Evolutionary conservation across 2,329 filamentous ascomycete genomes (phyloP).

Genomic region (Paramyrothecium roridum): DNA sequence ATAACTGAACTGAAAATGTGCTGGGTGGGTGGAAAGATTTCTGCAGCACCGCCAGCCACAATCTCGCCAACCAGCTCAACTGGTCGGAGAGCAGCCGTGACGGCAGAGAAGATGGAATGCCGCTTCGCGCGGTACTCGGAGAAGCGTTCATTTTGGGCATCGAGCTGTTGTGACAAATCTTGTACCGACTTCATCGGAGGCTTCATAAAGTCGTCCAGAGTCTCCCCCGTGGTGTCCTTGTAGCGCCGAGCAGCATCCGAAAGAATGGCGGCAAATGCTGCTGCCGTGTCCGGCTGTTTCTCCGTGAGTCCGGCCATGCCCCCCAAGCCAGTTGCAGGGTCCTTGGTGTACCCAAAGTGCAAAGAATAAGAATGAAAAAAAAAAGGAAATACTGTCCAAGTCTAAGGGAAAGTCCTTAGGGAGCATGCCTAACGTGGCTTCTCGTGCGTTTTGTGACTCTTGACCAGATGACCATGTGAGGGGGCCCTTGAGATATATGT

Average conservation of each 20-base stretch:
- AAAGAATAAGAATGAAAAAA: background rate
- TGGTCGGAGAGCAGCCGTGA: conserved; percentile 28
- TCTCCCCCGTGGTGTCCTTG: conserved; percentile 21
- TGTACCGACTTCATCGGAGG: conserved; percentile 28
- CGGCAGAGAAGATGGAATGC: conserved; percentile 27
- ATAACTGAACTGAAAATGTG: conserved; percentile 39
- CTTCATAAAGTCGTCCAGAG: conserved; percentile 25
- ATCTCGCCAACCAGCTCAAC: conserved; percentile 37
- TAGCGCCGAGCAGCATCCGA: conserved; percentile 29
- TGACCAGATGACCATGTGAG: background rate
- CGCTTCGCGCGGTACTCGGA: conserved; percentile 30
- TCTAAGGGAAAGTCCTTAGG: no score
- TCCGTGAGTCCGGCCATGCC: background rate
- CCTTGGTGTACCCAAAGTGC: background rate
- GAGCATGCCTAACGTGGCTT: no score
- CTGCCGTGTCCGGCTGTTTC: background rate
- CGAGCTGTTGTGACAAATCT: conserved; percentile 27
- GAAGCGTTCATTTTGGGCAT: conserved; percentile 31
- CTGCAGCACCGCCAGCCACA: conserved; percentile 29
- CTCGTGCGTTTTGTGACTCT: no score
- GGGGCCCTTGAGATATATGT: background rate
- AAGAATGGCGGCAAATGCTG: conserved; percentile 24
- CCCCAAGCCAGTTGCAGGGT: background rate
- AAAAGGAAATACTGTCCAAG: background rate
- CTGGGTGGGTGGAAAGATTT: conserved; percentile 36